Conservation (phyloP, 176 grass and related monocot species). For the Thalia dealbata region DNA sequence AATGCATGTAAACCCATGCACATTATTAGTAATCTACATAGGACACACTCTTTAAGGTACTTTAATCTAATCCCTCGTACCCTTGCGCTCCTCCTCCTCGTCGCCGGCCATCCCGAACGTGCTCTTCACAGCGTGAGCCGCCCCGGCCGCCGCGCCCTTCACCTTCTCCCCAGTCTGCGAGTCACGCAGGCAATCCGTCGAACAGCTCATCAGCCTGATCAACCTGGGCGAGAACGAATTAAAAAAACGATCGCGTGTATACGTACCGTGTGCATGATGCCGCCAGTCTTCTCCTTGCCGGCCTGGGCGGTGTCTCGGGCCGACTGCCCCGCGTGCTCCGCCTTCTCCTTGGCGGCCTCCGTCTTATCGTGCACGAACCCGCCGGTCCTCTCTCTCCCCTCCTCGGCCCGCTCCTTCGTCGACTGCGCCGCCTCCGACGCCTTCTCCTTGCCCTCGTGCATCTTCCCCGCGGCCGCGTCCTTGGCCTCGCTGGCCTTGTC, state of each 20-base stretch:
- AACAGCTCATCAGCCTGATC: too few species aligned
- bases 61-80: too few species aligned
- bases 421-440: constrained; percentile 21
- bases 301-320: constrained; percentile 2
- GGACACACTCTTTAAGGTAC: too few species aligned
- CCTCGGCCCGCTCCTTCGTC: constrained; percentile 29
- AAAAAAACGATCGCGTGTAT: too few species aligned
- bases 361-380: not conserved
- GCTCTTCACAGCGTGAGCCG: not conserved
- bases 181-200: too few species aligned
- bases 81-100: too few species aligned
- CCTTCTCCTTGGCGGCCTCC: constrained; percentile 2
- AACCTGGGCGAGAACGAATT: too few species aligned
- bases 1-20: too few species aligned
- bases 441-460: constrained; percentile 37
- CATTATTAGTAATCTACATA: too few species aligned
- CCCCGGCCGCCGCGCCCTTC: not conserved
- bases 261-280: constrained; percentile 44
- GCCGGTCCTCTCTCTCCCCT: constrained; percentile 45
- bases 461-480: constrained; percentile 33
- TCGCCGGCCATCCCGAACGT: not conserved
- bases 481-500: constrained; percentile 34
- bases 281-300: constrained; percentile 16
- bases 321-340: constrained; percentile 1
- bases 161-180: not conserved